Percentiles rank a stretch among this genome's conserved stretches.
These are phyloP conservation scores for Petasospora fabianii DNA, from an alignment of 1,139 yeast species.

Conservation along the genomic window DNA sequence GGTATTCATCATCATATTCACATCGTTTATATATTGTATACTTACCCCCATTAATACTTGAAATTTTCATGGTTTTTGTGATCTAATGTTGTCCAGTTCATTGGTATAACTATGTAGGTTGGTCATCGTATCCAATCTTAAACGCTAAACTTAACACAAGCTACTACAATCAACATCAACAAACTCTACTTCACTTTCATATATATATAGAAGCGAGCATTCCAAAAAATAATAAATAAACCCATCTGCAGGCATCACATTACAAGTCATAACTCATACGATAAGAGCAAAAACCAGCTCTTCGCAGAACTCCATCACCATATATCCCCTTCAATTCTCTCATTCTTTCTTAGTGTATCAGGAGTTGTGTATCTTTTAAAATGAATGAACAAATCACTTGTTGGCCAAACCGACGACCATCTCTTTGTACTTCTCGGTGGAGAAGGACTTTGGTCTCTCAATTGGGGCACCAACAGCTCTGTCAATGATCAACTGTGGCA, in stretches of 20 bases:
- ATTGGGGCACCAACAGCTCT: conserved; percentile 93
- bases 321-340: background rate
- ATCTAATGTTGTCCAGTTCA: no score
- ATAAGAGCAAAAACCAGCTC: background rate
- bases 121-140: no score
- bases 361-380: no score
- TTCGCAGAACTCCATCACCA: background rate
- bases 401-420: conserved; percentile 34
- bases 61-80: no score
- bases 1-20: no score
- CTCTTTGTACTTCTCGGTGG: conserved; percentile 47
- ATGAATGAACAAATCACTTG: conserved; percentile 14
- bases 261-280: conserved; percentile 8
- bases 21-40: no score
- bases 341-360: background rate
- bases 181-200: background rate
- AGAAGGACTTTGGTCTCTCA: conserved; percentile 97
- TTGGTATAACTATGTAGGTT: no score
- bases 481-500: conserved; percentile 95
- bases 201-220: background rate
- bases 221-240: background rate
- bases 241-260: conserved; percentile 4
- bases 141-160: no score
- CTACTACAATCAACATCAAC: no score
- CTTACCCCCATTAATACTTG: no score